Conservation (phyloP, 352 stramenopile genomes). For the Phytophthora aleatoria region DNA sequence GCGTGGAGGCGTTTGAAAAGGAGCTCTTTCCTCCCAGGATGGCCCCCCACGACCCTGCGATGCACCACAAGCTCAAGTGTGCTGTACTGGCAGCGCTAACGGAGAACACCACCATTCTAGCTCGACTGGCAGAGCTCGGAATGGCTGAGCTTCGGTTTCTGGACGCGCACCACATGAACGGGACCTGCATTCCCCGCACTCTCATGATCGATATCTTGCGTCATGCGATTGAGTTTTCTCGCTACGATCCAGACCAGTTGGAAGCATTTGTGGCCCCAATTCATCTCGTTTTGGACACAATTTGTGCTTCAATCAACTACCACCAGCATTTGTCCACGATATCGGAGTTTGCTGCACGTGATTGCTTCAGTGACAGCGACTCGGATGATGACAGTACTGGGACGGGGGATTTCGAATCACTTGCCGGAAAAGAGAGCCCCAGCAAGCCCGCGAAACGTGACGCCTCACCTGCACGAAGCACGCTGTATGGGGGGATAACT, state of each 20-base stretch:
- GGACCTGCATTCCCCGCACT: constrained; percentile 48
- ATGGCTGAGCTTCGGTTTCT: constrained; percentile 71
- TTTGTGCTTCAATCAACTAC: constrained; percentile 79
- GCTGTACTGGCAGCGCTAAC: constrained; percentile 54
- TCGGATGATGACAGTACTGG: constrained; percentile 54
- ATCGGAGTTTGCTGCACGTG: constrained; percentile 66
- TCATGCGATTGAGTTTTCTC: constrained; percentile 56
- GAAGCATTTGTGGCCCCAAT: constrained; percentile 56
- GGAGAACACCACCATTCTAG: constrained; percentile 51
- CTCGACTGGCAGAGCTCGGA: constrained; percentile 57
- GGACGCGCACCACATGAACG: constrained; percentile 56
- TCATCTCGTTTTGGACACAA: constrained; percentile 55
- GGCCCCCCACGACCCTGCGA: constrained; percentile 49
- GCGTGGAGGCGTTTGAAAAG: constrained; percentile 67
- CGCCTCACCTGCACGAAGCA: constrained; percentile 14
- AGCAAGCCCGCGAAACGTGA: constrained; percentile 27
- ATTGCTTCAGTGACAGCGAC: constrained; percentile 81
- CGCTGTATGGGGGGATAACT: constrained; percentile 26
- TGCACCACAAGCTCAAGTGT: constrained; percentile 65
- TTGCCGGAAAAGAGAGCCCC: constrained; percentile 14
- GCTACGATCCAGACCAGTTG: constrained; percentile 43
- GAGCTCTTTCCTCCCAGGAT: constrained; percentile 67
- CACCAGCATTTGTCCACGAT: constrained; percentile 80
- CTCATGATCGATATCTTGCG: constrained; percentile 68
- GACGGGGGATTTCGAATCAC: constrained; percentile 18